A percentile compares a stretch with the other conserved stretches of the same genome.
Evolutionary conservation across 805 yeast species (phyloP).

Genomic region (Saccharomycopsis fibuligera): DNA sequence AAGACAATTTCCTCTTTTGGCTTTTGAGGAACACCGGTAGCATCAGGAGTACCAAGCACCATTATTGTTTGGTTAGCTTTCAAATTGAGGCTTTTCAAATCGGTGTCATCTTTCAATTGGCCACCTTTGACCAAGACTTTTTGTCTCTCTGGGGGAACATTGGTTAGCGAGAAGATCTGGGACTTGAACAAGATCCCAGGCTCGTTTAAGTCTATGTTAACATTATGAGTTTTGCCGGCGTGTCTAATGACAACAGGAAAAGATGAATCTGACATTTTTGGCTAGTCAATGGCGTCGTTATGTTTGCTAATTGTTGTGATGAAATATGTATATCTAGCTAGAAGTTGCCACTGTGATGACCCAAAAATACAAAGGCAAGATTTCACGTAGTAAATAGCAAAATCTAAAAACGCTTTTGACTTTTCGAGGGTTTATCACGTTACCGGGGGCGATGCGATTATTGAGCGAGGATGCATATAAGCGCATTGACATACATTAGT

Average conservation of each 20-base stretch:
- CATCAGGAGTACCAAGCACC: conserved; percentile 91
- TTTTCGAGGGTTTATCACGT: too few species aligned
- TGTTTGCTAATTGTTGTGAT: too few species aligned
- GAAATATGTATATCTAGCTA: too few species aligned
- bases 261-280: conserved; percentile 14
- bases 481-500: too few species aligned
- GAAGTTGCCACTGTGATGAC: too few species aligned
- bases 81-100: conserved; percentile 43
- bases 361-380: too few species aligned
- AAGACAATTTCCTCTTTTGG: conserved; percentile 54
- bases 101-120: conserved; percentile 67
- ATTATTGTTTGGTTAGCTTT: conserved; percentile 65
- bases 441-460: too few species aligned
- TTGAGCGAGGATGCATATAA: too few species aligned
- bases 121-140: conserved; percentile 88
- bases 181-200: conserved; percentile 60
- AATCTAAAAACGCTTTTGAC: too few species aligned
- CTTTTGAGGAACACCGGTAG: conserved; percentile 30
- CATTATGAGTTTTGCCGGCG: conserved; percentile 59
- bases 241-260: conserved; percentile 47
- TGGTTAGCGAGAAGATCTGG: conserved; percentile 65
- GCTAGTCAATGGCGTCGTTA: background rate
- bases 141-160: conserved; percentile 84
- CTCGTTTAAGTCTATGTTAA: conserved; percentile 48
- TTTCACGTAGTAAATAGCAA: too few species aligned